phyloP scores from a whole-genome alignment of 441 rosid genomes.

The Bruguiera hainesii region DNA sequence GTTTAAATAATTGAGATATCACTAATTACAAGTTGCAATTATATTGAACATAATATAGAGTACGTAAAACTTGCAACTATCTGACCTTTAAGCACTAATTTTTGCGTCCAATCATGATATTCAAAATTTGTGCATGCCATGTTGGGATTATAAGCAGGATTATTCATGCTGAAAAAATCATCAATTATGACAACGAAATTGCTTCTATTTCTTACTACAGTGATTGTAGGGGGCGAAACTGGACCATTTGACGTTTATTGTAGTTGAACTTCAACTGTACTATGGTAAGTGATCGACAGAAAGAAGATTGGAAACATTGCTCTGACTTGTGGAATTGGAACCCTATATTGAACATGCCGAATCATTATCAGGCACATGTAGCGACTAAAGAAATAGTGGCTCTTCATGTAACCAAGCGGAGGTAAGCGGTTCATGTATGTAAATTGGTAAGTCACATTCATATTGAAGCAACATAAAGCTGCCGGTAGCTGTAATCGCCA shows the following conservation, averaged over 20 bases:
- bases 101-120: too few relatives aligned
- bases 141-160: too few relatives aligned
- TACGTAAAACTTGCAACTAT: too few relatives aligned
- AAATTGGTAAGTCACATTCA: constrained; percentile 4
- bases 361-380: constrained; percentile 22
- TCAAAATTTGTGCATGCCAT: too few relatives aligned
- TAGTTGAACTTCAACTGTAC: not conserved
- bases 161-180: not conserved
- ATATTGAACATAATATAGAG: too few relatives aligned
- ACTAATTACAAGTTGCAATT: too few relatives aligned
- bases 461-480: constrained; percentile 25
- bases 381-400: constrained; percentile 14
- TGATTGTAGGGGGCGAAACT: not conserved
- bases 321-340: constrained; percentile 2
- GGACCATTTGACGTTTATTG: constrained; percentile 16
- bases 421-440: not conserved
- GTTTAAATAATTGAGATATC: not conserved
- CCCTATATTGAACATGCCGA: constrained; percentile 1
- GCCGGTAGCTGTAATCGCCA: constrained; percentile 3
- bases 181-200: not conserved
- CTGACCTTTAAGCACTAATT: too few relatives aligned
- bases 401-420: not conserved
- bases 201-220: constrained; percentile 1
- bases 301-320: constrained; percentile 1
- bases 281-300: constrained; percentile 15